These are phyloP conservation scores for Cyclospora cayetanensis DNA, from an alignment of 169 alveolate genomes.

Conservation along the genomic window DNA sequence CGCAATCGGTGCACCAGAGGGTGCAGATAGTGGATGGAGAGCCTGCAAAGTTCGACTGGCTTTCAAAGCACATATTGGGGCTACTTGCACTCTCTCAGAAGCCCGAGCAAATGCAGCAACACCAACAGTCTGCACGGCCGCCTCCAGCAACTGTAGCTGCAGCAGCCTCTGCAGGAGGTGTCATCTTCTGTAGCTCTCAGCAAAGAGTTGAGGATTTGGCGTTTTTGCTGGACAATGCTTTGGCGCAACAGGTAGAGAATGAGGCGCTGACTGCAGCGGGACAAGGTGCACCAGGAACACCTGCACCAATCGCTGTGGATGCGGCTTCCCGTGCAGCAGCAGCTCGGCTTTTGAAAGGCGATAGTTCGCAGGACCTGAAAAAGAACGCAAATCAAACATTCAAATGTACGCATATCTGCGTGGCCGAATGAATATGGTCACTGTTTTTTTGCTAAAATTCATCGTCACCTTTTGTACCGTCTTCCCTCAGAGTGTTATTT, in stretches of 20 bases:
- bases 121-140: conserved; percentile 8
- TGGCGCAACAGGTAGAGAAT: conserved; percentile 8
- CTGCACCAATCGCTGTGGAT: neutral
- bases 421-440: neutral
- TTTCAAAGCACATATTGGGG: conserved; percentile 33
- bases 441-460: neutral
- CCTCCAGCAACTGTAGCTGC: conserved; percentile 28
- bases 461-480: too few species aligned
- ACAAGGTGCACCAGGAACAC: neutral
- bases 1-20: conserved; percentile 63
- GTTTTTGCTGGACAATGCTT: conserved; percentile 44
- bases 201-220: conserved; percentile 67
- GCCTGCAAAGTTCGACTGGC: conserved; percentile 64
- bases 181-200: conserved; percentile 68
- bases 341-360: conserved; percentile 59
- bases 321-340: conserved; percentile 66
- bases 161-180: conserved; percentile 42
- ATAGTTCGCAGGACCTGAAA: conserved; percentile 15
- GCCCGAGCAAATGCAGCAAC: conserved; percentile 7
- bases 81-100: conserved; percentile 45
- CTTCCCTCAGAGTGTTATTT: too few species aligned
- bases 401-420: conserved; percentile 30
- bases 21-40: conserved; percentile 53
- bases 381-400: conserved; percentile 61
- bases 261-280: conserved; percentile 7